Evolutionary conservation across 139 green algal species (phyloP).

Genomic region (Axilococcus clingmanii): DNA sequence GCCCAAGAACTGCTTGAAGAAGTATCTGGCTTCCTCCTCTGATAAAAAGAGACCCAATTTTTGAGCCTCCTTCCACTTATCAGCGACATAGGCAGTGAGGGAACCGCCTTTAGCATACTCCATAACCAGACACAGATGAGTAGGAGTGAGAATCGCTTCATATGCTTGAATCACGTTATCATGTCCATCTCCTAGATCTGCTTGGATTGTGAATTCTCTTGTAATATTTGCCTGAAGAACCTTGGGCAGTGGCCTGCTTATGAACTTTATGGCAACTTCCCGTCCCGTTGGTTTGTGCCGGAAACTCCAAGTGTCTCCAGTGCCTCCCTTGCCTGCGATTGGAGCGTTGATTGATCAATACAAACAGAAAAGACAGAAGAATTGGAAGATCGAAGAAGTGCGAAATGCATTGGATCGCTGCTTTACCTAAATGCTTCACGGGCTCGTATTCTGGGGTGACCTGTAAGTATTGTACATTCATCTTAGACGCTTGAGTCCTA

Average conservation of each 20-base stretch:
- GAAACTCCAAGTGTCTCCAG: slow-evolving; percentile 64
- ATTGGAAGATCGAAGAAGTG: background rate
- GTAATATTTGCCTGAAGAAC: slow-evolving; percentile 47
- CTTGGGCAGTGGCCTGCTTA: slow-evolving; percentile 54
- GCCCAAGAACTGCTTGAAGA: slow-evolving; percentile 82
- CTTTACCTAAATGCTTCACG: slow-evolving; percentile 21
- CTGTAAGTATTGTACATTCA: slow-evolving; percentile 7
- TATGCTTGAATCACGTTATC: slow-evolving; percentile 34
- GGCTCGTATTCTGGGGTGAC: slow-evolving; percentile 18
- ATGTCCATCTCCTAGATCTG: slow-evolving; percentile 29
- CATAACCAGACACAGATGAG: slow-evolving; percentile 43
- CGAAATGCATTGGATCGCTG: too few species aligned
- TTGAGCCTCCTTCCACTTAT: slow-evolving; percentile 53
- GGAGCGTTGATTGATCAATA: background rate
- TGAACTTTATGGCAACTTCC: slow-evolving; percentile 59
- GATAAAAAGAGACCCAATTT: slow-evolving; percentile 56
- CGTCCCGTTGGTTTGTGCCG: slow-evolving; percentile 30
- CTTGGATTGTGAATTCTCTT: slow-evolving; percentile 43
- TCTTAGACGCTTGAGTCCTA: slow-evolving; percentile 2
- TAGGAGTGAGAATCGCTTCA: slow-evolving; percentile 33
- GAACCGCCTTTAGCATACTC: slow-evolving; percentile 46
- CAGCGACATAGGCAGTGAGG: slow-evolving; percentile 55
- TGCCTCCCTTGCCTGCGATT: slow-evolving; percentile 41
- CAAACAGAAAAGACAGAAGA: background rate
- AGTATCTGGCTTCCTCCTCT: slow-evolving; percentile 78